phyloP scores from a whole-genome alignment of 306 rosid genomes.

The Sicyos baderoa region DNA sequence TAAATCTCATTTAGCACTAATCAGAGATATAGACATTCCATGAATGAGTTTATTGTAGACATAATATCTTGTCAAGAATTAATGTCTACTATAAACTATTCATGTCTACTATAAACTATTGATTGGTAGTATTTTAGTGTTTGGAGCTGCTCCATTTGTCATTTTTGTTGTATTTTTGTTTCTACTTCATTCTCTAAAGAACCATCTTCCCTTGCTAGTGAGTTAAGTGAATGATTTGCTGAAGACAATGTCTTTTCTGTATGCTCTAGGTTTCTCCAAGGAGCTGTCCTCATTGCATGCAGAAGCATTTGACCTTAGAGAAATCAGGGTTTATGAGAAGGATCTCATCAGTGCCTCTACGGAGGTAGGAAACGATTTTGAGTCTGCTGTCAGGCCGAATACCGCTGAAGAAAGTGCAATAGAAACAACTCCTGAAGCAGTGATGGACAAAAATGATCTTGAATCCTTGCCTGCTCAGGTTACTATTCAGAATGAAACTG shows the following conservation, averaged over 20 bases:
- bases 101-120: no score
- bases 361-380: slow-evolving; percentile 42
- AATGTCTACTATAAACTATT: no score
- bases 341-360: slow-evolving; percentile 29
- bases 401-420: slow-evolving; percentile 33
- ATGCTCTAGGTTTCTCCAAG: slow-evolving; percentile 57
- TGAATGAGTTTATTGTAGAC: no score
- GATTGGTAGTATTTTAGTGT: not conserved
- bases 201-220: not conserved
- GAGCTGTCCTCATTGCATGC: slow-evolving; percentile 48
- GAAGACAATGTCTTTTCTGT: slow-evolving; percentile 24
- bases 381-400: slow-evolving; percentile 34
- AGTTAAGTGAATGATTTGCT: slow-evolving; percentile 12
- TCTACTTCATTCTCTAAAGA: not conserved
- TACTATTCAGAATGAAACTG: slow-evolving; percentile 29
- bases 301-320: slow-evolving; percentile 46
- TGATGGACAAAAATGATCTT: slow-evolving; percentile 31
- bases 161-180: not conserved
- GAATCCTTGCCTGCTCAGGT: slow-evolving; percentile 37
- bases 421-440: slow-evolving; percentile 28
- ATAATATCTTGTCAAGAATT: no score
- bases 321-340: slow-evolving; percentile 43
- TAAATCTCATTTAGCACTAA: not conserved
- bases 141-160: not conserved
- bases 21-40: no score